Percentiles rank a stretch among this genome's conserved stretches.
Conservation (phyloP, 1,139 yeast species). For the Geotrichum klebahnii region DNA sequence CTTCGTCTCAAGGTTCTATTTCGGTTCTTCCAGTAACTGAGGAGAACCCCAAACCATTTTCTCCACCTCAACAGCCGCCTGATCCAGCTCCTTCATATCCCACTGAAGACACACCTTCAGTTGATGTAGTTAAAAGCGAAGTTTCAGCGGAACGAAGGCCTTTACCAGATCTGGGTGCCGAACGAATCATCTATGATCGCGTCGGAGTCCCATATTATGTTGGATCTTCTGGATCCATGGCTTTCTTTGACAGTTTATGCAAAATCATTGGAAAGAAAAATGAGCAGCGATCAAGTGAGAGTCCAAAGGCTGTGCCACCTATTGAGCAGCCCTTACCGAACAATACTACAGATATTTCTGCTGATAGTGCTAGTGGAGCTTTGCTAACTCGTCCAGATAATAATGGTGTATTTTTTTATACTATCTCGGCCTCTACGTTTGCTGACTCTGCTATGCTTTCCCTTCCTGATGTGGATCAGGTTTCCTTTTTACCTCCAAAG, state of each 20-base stretch:
- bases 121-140: background rate
- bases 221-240: slow-evolving; percentile 23
- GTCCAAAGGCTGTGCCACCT: background rate
- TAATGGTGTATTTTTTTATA: slow-evolving; percentile 20
- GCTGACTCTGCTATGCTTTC: slow-evolving; percentile 15
- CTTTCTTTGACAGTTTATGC: slow-evolving; percentile 22
- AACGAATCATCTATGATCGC: slow-evolving; percentile 22
- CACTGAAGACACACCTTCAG: background rate
- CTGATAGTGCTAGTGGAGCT: slow-evolving; percentile 1
- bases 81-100: background rate
- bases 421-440: slow-evolving; percentile 19
- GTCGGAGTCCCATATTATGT: slow-evolving; percentile 22
- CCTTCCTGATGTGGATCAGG: slow-evolving; percentile 18
- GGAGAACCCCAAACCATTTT: background rate
- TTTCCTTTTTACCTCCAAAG: slow-evolving; percentile 18
- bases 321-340: background rate
- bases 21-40: background rate
- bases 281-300: background rate
- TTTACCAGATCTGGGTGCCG: slow-evolving; percentile 20
- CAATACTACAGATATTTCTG: background rate
- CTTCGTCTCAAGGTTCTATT: background rate
- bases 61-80: background rate
- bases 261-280: slow-evolving; percentile 21
- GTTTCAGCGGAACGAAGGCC: slow-evolving; percentile 8
- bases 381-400: slow-evolving; percentile 5